A percentile compares a stretch with the other conserved stretches of the same genome.
phyloP scores from a whole-genome alignment of 371 early-diverging fungal genomes.

The Batrachochytrium dendrobatidis region DNA sequence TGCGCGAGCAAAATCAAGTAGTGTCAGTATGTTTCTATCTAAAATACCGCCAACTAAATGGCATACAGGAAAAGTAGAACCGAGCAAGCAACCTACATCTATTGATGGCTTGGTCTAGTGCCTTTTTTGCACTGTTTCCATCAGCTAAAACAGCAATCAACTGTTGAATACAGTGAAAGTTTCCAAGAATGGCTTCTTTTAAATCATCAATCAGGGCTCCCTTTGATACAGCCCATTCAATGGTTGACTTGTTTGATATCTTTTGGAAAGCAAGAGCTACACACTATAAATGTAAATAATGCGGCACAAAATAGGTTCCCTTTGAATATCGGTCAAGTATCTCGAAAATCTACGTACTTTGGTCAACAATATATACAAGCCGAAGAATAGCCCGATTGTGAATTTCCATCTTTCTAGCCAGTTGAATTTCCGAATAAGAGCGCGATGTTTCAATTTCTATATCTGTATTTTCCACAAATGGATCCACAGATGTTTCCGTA shows the following conservation, averaged over 20 bases:
- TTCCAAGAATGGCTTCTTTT: conserved; percentile 56
- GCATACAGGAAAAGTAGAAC: no score
- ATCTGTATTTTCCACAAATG: conserved; percentile 20
- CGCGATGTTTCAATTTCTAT: no score
- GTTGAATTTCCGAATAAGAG: conserved; percentile 18
- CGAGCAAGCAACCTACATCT: conserved; percentile 52
- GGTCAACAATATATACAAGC: conserved; percentile 50
- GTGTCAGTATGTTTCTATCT: no score
- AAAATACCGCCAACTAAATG: no score
- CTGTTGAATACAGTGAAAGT: conserved; percentile 49
- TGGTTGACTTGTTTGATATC: conserved; percentile 32
- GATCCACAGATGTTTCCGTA: conserved; percentile 9
- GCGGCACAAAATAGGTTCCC: not conserved
- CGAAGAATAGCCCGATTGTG: conserved; percentile 50
- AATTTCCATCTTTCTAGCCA: conserved; percentile 33
- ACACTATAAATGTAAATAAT: no score
- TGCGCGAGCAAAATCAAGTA: not conserved
- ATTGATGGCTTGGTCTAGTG: conserved; percentile 55
- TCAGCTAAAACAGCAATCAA: conserved; percentile 47
- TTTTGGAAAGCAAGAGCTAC: no score
- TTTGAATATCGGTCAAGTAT: not conserved
- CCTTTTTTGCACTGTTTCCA: conserved; percentile 44
- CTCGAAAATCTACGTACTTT: conserved; percentile 28
- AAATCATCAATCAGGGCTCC: conserved; percentile 49
- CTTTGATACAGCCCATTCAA: conserved; percentile 55